Conservation (phyloP, 208 protist genomes). For the Crithidia expoeki region DNA sequence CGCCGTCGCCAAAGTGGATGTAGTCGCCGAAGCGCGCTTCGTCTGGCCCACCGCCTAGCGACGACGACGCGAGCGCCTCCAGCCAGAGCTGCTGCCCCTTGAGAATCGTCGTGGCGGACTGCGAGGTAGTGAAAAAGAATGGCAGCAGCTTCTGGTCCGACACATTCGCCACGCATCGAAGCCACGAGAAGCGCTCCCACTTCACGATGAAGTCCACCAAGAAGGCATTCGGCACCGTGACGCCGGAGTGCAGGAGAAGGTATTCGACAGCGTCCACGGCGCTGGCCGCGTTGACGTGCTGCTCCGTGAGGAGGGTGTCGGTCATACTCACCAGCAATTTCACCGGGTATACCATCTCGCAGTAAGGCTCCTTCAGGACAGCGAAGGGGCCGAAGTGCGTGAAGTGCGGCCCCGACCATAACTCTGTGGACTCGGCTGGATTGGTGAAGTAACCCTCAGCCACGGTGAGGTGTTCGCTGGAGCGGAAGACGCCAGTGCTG, state of each 20-base stretch:
- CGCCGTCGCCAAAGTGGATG: slow-evolving; percentile 45
- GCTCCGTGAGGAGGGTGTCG: slow-evolving; percentile 20
- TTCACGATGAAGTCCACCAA: slow-evolving; percentile 38
- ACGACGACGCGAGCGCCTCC: slow-evolving; percentile 21
- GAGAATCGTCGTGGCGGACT: slow-evolving; percentile 14
- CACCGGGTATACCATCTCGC: slow-evolving; percentile 52
- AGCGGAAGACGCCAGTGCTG: slow-evolving; percentile 48
- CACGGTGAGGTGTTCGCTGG: slow-evolving; percentile 28
- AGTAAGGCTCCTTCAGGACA: slow-evolving; percentile 39
- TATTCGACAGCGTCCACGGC: slow-evolving; percentile 36
- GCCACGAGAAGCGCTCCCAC: slow-evolving; percentile 29
- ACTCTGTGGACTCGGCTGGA: slow-evolving; percentile 1
- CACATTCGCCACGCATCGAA: slow-evolving; percentile 42
- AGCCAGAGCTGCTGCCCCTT: slow-evolving; percentile 38
- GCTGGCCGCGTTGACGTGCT: slow-evolving; percentile 20
- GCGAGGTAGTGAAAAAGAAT: slow-evolving; percentile 34
- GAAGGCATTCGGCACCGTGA: slow-evolving; percentile 37
- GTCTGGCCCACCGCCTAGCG: not conserved
- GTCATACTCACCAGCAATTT: slow-evolving; percentile 45
- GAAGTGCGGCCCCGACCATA: slow-evolving; percentile 16
- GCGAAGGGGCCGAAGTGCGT: slow-evolving; percentile 37
- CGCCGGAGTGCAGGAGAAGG: slow-evolving; percentile 37
- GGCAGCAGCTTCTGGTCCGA: slow-evolving; percentile 29
- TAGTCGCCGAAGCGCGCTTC: slow-evolving; percentile 25
- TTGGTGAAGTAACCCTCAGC: slow-evolving; percentile 24